Evolutionary conservation across 1,284 basidiomycete genomes (phyloP), one percentile per base, ranked within the genome.

Genomic region (Trametes pubescens): DNA sequence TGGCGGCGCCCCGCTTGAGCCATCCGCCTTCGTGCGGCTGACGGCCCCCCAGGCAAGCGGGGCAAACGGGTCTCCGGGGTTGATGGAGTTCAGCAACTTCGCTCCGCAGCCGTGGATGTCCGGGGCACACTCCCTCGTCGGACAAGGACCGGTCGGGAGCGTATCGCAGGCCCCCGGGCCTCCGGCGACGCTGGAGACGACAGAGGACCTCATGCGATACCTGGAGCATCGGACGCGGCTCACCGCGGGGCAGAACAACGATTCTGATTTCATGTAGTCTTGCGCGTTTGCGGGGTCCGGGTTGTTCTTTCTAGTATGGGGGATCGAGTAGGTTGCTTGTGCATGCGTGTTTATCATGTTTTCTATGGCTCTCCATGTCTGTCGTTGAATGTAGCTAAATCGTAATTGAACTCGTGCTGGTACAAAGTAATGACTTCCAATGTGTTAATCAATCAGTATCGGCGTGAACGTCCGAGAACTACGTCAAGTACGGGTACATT

Each of bases 181-280:
- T 22, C 71, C 71, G 21, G 51, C 69, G 7, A 57, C 72, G 43
- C 58, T 73, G 61, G 67, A 71, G 65, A 73, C 72, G 53, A 70
- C 72, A 44, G 73, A 72, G 16, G 73, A 73, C 52, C 61, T 73
- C 22, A 64, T 63, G 37, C 67, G 69, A 18, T 73, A 72, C 44
- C 38, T 74, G 46, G 73, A 71, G 56, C 72, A 72, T 61, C 67
- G 71, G 51, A 71, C 70, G 47, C 67, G 68, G 57, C 48, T 73
- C 24, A 61, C 57, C 4, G 67, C 71, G 18, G 65, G 59, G 53
- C 67, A 72, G 59, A 61, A 47, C 52, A 59, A 21, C 32, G 65
- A 67, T 49, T 62, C 61, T 6, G 65, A 65, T 40, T 72, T 69
- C 61, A 66, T 72, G 66, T 69, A 69, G 51, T 60, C 44, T 21